Base-by-base conservation (phyloP, 768 basidiomycete genomes). In the Phlegmacium glaucopus region DNA sequence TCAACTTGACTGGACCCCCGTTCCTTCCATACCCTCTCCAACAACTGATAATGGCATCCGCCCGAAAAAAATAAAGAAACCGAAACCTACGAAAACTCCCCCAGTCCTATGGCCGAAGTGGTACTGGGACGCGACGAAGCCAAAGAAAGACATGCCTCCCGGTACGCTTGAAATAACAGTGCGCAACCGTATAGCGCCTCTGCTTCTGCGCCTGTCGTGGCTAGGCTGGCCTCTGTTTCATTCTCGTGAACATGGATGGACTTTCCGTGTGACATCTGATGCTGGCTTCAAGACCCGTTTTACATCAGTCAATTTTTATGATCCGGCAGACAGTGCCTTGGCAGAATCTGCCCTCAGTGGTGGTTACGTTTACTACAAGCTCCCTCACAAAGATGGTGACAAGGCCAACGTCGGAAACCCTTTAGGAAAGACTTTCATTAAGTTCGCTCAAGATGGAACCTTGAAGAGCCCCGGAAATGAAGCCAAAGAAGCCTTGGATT, bases 351-450 rank as follows among this genome's bases (percentile, higher is more conserved):
- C 63, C 4, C 64, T 74, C 10, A 69, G 73, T 13, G 75, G 70
- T 3, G 77, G 77, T 2, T 87, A 72, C 60, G 47, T 72, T 2
- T 99, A 93, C 67, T 90, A 90, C 75, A 94, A 96, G 66, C 75
- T 99, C 0, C 96, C 96, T 0, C 96, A 99, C 67, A 93, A 94
- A 63, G 93, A 95, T 54, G 95, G 95, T 2, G 94, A 95, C 51
- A 79, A 79, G 45, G 90, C 90, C 15, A 97, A 97, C 60, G 95
- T 99, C n/a, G 95, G 94, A 2, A 92, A 77, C 53, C 94, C 94
- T 4, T 77, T 98, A 4, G 77, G 82, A 32, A 96, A 97, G 68
- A 82, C 81, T 4, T 98, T 97, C 63, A 77, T 96, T 65, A 87
- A 88, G 61, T 89, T 80, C 54, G 87, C 90, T 27, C 85, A 90